Conservation (phyloP, 2,329 filamentous ascomycete species). For the Phialocephala subalpina region DNA sequence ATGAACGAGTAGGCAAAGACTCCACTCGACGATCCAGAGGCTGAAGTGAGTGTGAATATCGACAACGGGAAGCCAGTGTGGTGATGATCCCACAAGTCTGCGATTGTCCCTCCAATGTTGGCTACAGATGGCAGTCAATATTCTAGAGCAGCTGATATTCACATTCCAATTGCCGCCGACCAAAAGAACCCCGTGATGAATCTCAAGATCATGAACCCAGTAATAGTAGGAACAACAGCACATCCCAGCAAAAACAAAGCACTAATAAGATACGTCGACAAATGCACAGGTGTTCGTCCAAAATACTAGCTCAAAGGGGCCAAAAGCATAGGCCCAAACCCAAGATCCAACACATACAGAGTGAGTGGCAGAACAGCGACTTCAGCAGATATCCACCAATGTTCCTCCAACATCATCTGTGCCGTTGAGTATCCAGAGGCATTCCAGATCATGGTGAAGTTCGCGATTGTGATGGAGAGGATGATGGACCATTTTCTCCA, state of each 20-base stretch:
- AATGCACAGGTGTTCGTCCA: neutral
- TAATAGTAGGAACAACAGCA: neutral
- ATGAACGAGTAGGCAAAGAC: neutral
- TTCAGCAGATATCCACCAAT: neutral
- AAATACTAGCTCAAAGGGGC: slow-evolving; percentile 4
- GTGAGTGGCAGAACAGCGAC: neutral
- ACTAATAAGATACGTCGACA: neutral
- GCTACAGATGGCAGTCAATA: neutral
- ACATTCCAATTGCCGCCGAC: neutral
- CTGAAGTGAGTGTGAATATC: slow-evolving; percentile 3
- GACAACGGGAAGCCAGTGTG: slow-evolving; percentile 1
- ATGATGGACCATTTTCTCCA: slow-evolving; percentile 5
- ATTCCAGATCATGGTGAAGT: neutral
- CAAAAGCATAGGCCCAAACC: neutral
- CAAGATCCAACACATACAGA: neutral
- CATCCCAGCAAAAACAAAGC: neutral
- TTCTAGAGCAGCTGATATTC: neutral
- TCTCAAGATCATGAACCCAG: slow-evolving; percentile 6
- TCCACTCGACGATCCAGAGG: neutral
- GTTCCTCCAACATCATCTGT: neutral
- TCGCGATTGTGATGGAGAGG: slow-evolving; percentile 3
- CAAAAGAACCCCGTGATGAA: neutral
- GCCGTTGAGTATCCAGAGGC: slow-evolving; percentile 8
- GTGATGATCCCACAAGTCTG: slow-evolving; percentile 3
- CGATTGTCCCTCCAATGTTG: slow-evolving; percentile 1